Evolutionary conservation across 176 grass and related monocot species (phyloP), one percentile per base, ranked within the genome.

Genomic region (Lolium perenne): DNA sequence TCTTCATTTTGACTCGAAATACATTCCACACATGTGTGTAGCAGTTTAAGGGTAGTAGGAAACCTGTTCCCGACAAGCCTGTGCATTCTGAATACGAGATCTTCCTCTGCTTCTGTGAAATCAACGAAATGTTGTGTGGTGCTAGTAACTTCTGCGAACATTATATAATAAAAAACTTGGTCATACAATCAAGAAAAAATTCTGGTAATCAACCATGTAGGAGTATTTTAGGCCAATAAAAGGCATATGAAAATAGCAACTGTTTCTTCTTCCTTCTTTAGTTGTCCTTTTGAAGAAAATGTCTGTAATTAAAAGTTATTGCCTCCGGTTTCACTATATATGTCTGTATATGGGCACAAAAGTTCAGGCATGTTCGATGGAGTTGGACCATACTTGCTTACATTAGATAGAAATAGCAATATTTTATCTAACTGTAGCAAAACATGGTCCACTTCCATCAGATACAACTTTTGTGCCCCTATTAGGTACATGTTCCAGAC

Each of bases 1-100:
- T 85, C 47, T 75, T 75, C 61, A 57, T 71, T 79, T 64, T 59
- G 53, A 49, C 50, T 85, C 9, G 48, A 21, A 60, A 73, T 20
- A 82, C 38, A 63, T 38, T 75, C 20, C 17, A 62, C 47, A 81
- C 45, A 35, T 80, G 45, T 65, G 10, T 59, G n/a, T 35, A 76
- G 49, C 49, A 63, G 47, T 69, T 22, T 9, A 54, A 69, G 79
- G 63, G 63, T 54, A 54, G 63, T 32, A 74, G 14, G 43, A 58
- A 78, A 91, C 92, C 89, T 94, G 76, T 87, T 88, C 72, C 86
- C 76, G 1, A 94, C 92, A 76, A 94, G 89, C 6, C 71, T 87
- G 72, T 91, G 82, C 84, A 94, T 87, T 84, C 89, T 91, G 55
- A 73, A 82, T 73, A 89, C 71, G 4, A 94, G 89, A 83, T 94